A percentile compares a stretch with the other conserved stretches of the same genome.
phyloP scores from a whole-genome alignment of 495 filamentous ascomycete species.

The Penicillium canariense region DNA sequence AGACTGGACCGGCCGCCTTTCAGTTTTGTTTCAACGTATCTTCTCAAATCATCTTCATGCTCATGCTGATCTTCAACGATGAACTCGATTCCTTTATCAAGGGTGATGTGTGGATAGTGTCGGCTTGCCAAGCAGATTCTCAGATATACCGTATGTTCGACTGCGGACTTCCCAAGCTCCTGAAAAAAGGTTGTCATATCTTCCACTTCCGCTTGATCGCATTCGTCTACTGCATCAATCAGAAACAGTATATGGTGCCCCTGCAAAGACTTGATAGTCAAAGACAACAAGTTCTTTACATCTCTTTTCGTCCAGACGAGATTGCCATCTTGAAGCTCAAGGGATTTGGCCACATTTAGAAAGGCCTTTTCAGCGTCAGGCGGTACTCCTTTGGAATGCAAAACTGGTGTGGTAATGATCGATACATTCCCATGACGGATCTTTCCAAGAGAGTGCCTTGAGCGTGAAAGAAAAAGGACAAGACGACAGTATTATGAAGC shows the following conservation, averaged over 20 bases:
- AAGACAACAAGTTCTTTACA: background rate
- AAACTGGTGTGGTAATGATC: background rate
- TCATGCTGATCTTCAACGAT: background rate
- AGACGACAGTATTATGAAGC: background rate
- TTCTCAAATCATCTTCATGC: background rate
- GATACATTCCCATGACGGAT: constrained; percentile 1
- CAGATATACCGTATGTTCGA: background rate
- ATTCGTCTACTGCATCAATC: constrained; percentile 1
- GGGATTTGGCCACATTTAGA: background rate
- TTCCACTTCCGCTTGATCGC: background rate
- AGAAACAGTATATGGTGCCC: background rate
- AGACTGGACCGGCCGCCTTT: background rate
- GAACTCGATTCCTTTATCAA: background rate
- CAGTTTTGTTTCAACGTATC: background rate
- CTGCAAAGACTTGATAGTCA: background rate
- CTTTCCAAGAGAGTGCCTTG: background rate
- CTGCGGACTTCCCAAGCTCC: background rate
- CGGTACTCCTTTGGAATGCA: background rate
- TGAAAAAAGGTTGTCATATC: background rate
- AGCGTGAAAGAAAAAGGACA: background rate
- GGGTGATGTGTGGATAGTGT: background rate
- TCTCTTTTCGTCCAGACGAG: background rate
- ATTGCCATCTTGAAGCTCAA: background rate
- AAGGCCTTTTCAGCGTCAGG: background rate
- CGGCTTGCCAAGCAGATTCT: constrained; percentile 1